phyloP scores from a whole-genome alignment of 768 basidiomycete species.

The Cystofilobasidium macerans region DNA sequence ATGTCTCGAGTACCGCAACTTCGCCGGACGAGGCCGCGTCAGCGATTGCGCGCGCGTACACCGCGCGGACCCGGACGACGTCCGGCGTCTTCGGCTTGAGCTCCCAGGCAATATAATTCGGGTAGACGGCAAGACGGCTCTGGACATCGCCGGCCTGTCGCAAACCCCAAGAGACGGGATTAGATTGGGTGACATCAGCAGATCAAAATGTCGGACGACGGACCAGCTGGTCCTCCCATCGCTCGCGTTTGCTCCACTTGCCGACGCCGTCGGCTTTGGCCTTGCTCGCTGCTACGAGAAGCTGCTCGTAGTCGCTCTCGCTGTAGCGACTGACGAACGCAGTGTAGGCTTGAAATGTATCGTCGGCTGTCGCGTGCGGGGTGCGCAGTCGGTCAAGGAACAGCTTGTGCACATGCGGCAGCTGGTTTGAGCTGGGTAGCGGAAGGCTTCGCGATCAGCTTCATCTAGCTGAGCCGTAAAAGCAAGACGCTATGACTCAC shows the following conservation, averaged over 20 bases:
- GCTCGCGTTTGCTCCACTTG: slow-evolving; percentile 14
- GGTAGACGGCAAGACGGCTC: slow-evolving; percentile 20
- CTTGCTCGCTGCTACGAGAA: slow-evolving; percentile 68
- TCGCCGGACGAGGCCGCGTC: slow-evolving; percentile 25
- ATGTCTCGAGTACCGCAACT: slow-evolving; percentile 21
- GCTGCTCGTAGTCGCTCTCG: slow-evolving; percentile 61
- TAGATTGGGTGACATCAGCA: neutral
- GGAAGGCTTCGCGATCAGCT: neutral
- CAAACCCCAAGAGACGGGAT: neutral
- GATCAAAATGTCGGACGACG: neutral
- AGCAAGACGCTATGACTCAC: slow-evolving; percentile 5
- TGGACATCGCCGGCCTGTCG: neutral
- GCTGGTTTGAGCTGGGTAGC: slow-evolving; percentile 40
- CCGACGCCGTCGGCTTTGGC: slow-evolving; percentile 34
- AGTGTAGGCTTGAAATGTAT: slow-evolving; percentile 76
- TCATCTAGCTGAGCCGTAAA: neutral
- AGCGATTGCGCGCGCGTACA: slow-evolving; percentile 29
- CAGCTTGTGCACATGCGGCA: slow-evolving; percentile 49
- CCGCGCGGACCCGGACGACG: slow-evolving; percentile 26
- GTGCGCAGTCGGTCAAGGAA: slow-evolving; percentile 59
- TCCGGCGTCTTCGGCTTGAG: slow-evolving; percentile 31
- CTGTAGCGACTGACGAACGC: slow-evolving; percentile 73
- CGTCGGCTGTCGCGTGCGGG: slow-evolving; percentile 65
- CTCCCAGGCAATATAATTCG: slow-evolving; percentile 33
- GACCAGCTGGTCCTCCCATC: slow-evolving; percentile 22